These are phyloP conservation scores for Dalbergia cultrata DNA, from an alignment of 306 rosid genomes.

Conservation along the genomic window DNA sequence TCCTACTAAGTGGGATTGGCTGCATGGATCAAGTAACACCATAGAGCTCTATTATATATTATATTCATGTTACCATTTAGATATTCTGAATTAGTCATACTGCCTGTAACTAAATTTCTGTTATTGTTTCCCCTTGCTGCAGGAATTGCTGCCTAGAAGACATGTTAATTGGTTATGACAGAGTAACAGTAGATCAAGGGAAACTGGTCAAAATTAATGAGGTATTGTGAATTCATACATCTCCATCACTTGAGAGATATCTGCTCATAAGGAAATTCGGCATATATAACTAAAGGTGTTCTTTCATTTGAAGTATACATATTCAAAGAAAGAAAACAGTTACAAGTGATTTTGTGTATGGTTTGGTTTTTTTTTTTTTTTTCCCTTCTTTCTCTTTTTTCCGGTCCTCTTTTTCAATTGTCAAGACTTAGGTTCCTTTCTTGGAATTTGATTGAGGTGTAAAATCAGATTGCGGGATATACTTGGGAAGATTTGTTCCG, in stretches of 20 bases:
- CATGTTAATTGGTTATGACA: conserved; percentile 64
- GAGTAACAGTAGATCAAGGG: conserved; percentile 71
- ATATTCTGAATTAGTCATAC: conserved; percentile 1
- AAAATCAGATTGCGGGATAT: conserved; percentile 84
- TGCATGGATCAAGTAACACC: no score
- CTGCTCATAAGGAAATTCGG: conserved; percentile 70
- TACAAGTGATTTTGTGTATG: conserved; percentile 81
- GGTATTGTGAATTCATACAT: conserved; percentile 78
- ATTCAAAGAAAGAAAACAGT: conserved; percentile 69
- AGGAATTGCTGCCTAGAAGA: conserved; percentile 96
- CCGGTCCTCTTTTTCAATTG: conserved; percentile 41
- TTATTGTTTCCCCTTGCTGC: conserved; percentile 46
- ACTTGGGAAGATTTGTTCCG: conserved; percentile 74
- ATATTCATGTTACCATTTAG: neutral
- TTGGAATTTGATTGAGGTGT: conserved; percentile 90
- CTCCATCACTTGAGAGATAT: conserved; percentile 60
- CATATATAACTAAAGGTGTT: conserved; percentile 79
- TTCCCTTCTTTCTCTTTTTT: conserved; percentile 7
- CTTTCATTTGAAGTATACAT: conserved; percentile 70
- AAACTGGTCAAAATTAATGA: conserved; percentile 61
- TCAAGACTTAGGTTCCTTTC: conserved; percentile 68
- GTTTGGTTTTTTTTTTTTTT: conserved; percentile 58
- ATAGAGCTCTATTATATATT: no score
- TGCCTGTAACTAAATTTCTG: conserved; percentile 20
- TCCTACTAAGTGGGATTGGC: no score